Evolutionary conservation across 805 yeast species (phyloP), one percentile per base, ranked within the genome.

Genomic region (Starmerella tilneyi): DNA sequence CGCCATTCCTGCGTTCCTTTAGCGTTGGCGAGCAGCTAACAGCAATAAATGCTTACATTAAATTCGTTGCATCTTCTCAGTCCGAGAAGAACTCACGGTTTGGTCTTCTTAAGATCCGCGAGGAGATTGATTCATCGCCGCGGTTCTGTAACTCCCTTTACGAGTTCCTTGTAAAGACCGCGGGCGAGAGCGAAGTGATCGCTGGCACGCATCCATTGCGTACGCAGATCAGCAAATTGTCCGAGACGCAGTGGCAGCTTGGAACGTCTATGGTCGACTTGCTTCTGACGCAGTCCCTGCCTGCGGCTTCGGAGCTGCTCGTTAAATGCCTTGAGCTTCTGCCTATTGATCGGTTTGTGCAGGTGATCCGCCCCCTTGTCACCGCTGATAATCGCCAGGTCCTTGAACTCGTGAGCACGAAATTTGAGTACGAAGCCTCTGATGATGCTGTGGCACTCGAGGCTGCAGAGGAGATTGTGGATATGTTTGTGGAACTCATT

Each of bases 301-400:
- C 50, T 11, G 53, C 51, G 2, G 54, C 51, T 4, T 76, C 76
- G 58, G 70, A 68, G 22, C 63, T 84, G 41, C 68, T 89, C 51
- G 74, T 77, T 27, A 75, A 74, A 52, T 65, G 79, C 51, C 65
- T 89, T 48, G 76, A 77, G 47, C 67, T 85, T 50, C 67, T 89
- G 43, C 96, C 97, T 24, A 73, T 86, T 51, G 72, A 72, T 50
- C 73, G 76, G 52, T 88, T 84, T 60, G 79, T 81, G 23, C 67
- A 70, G 15, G 75, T 94, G 1, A 71, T 82, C 20, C 65, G 72
- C 22, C 65, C 69, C 8, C 57, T 78, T 41, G 24, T 59, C 3
- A 9, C 44, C n/a, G 11, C 50, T 7, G 20, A 32, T 4, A 43
- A 35, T 24, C 73, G 73, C 53, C 80, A 78, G 54, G 68, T 81